phyloP scores from a whole-genome alignment of 2,329 filamentous ascomycete genomes.

The Neofusicoccum cordaticola region DNA sequence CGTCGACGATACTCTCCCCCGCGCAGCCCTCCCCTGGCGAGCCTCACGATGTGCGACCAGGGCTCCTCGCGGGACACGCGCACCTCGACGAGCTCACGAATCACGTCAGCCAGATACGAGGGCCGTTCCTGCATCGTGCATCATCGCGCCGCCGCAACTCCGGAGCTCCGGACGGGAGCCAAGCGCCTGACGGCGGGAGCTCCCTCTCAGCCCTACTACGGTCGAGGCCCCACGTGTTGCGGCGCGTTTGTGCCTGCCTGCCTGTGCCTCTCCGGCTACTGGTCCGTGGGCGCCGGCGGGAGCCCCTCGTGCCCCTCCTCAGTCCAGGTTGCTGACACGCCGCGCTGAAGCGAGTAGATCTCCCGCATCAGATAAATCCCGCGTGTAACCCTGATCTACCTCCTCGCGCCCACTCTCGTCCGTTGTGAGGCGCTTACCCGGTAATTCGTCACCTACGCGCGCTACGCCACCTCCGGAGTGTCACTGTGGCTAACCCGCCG shows the following conservation, averaged over 20 bases:
- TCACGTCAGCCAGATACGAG: conserved; percentile 15
- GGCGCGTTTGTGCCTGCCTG: background rate
- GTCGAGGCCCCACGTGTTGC: conserved; percentile 14
- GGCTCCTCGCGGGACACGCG: background rate
- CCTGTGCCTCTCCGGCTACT: conserved; percentile 4
- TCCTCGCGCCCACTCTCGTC: background rate
- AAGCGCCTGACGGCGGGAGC: background rate
- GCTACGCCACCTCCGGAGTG: background rate
- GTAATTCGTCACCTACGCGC: background rate
- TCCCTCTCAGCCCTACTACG: conserved; percentile 15
- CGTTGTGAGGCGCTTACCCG: background rate
- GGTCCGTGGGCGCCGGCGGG: conserved; percentile 12
- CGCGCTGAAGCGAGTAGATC: conserved; percentile 3
- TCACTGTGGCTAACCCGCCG: background rate
- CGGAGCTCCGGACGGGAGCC: conserved; percentile 1
- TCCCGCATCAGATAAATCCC: background rate
- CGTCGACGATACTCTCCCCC: background rate
- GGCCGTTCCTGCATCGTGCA: conserved; percentile 13
- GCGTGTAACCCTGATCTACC: background rate
- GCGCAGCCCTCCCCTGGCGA: background rate
- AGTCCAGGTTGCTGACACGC: conserved; percentile 6
- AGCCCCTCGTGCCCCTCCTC: background rate
- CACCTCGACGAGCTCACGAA: background rate
- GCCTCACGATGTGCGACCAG: background rate
- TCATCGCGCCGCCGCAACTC: conserved; percentile 1